phyloP scores from a whole-genome alignment of 257 asterid genomes.

The Przewalskia tangutica region DNA sequence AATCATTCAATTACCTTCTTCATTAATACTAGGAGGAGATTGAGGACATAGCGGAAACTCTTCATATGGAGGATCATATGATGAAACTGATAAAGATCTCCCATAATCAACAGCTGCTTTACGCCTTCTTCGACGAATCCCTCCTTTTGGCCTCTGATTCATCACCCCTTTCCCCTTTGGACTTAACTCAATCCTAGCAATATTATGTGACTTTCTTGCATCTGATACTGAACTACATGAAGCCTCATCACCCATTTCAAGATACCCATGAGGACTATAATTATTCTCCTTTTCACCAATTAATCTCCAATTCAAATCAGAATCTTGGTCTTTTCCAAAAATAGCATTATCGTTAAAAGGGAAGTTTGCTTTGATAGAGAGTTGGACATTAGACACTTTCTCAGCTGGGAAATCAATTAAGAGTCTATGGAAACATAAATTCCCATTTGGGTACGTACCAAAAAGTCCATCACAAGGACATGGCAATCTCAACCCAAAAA shows the following conservation, averaged over 20 bases:
- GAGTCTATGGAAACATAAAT: slow-evolving; percentile 42
- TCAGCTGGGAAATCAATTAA: slow-evolving; percentile 55
- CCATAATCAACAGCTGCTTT: slow-evolving; percentile 25
- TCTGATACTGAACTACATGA: slow-evolving; percentile 52
- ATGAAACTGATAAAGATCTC: slow-evolving; percentile 27
- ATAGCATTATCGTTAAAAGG: slow-evolving; percentile 43
- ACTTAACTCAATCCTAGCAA: slow-evolving; percentile 10
- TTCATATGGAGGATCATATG: slow-evolving; percentile 28
- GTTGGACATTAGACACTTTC: slow-evolving; percentile 47
- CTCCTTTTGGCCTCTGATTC: slow-evolving; percentile 37
- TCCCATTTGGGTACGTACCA: slow-evolving; percentile 19
- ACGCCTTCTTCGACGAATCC: slow-evolving; percentile 26
- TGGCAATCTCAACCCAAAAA: slow-evolving; percentile 61
- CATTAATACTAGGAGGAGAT: slow-evolving; percentile 19
- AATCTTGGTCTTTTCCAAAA: slow-evolving; percentile 12
- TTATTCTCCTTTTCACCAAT: slow-evolving; percentile 22
- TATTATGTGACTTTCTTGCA: slow-evolving; percentile 23
- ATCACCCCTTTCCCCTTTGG: slow-evolving; percentile 49
- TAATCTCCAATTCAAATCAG: slow-evolving; percentile 13
- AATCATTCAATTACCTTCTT: slow-evolving; percentile 19
- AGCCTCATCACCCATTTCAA: slow-evolving; percentile 52
- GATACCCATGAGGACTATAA: slow-evolving; percentile 18
- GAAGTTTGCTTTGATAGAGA: slow-evolving; percentile 40
- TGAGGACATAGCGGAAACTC: slow-evolving; percentile 14
- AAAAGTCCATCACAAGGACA: slow-evolving; percentile 67